Base-by-base conservation (phyloP, 371 early-diverging fungal genomes). In the Mucor racemosus region DNA sequence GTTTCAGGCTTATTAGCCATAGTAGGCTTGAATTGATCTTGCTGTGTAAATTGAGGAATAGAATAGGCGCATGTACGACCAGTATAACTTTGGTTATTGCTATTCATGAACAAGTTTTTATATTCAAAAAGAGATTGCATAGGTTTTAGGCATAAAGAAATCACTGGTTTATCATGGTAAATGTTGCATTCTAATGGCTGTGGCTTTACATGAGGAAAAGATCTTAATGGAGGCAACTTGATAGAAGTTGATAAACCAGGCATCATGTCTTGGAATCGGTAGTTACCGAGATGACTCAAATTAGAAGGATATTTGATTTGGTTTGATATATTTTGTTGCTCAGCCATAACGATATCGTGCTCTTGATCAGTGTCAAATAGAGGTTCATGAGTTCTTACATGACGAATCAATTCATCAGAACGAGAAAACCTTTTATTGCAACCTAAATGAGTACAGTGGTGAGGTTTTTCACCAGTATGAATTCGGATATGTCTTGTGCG, bases 381-480 rank as follows among this genome's bases (percentile, higher is more conserved):
- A 46, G 53, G 34, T n/a, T 67, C 79, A 67, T 89, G 88, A 48
- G 84, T 86, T 59, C 85, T 77, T 68, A 76, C 74, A 62, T 88
- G 90, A 42, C 88, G 76, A 10, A 86, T 87, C 34, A 89, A 71
- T 66, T 88, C 88, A 58, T 89, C 88, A 0, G 87, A 87, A 55
- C 93, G 84, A 15, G 91, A 88, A 74, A 94, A 94, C 13, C 86
- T 79, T 73, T 91, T 92, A 39, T 83, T 80, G 70, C 93, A 93
- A 39, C 84, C 85, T 57, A 80, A 74, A 39, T 84, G 81, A 35
- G 82, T 82, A 67, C 93, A 94, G 55, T 77, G 84, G 66, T 88
- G 91, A 4, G 94, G 94, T 65, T 88, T 90, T 74, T 94, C 94
- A 35, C 93, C 93, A 7, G 93, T 94, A 69, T 94, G 94, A 36